Conservation (phyloP, 139 green algal species). For the Eudorina sp. region DNA sequence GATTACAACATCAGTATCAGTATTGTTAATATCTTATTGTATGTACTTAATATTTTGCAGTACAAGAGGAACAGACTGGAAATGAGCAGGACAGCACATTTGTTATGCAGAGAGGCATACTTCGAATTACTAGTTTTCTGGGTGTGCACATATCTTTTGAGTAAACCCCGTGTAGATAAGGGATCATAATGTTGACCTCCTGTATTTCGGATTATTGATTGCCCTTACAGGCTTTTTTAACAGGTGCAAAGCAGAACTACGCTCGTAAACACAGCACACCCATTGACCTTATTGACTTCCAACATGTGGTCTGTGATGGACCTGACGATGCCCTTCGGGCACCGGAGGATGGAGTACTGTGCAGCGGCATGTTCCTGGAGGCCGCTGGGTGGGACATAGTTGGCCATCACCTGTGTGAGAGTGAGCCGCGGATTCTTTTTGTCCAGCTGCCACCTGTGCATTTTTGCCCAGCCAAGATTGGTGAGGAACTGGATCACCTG, state of each 20-base stretch:
- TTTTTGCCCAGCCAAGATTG: slow-evolving; percentile 65
- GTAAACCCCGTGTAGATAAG: too few relatives aligned
- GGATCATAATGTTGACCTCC: too few relatives aligned
- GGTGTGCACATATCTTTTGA: too few relatives aligned
- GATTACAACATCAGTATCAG: too few relatives aligned
- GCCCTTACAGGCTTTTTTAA: slow-evolving; percentile 85
- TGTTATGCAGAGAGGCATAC: too few relatives aligned
- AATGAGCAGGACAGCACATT: too few relatives aligned
- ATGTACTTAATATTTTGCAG: too few relatives aligned
- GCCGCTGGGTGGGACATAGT: slow-evolving; percentile 75
- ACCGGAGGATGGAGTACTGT: slow-evolving; percentile 80
- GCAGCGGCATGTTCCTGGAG: slow-evolving; percentile 76
- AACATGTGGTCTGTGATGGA: slow-evolving; percentile 62
- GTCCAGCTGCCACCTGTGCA: slow-evolving; percentile 74
- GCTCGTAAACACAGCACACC: slow-evolving; percentile 77
- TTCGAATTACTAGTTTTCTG: too few relatives aligned
- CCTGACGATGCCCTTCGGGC: background rate
- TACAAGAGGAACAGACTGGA: too few relatives aligned
- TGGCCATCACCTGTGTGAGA: slow-evolving; percentile 67
- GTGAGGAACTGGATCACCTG: background rate
- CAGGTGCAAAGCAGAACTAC: slow-evolving; percentile 87
- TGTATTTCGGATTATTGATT: too few relatives aligned
- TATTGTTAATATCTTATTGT: too few relatives aligned
- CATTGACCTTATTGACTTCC: slow-evolving; percentile 85
- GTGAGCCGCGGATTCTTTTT: slow-evolving; percentile 69